phyloP scores from a whole-genome alignment of 352 stramenopile genomes.

The Globisporangium orthogonon region DNA sequence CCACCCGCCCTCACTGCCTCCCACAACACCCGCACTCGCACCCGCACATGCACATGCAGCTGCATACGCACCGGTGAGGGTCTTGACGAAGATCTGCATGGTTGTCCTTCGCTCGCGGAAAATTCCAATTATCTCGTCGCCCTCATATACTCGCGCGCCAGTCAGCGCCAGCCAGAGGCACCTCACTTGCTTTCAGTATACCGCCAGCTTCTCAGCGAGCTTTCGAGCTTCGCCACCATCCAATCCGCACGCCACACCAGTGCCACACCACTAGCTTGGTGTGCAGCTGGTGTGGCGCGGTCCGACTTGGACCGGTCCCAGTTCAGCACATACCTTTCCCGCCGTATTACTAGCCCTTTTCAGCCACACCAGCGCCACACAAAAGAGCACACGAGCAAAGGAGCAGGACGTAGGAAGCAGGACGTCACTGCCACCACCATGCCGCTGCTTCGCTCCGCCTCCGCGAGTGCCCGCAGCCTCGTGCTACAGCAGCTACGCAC shows the following conservation, averaged over 20 bases:
- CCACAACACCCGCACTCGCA: background rate
- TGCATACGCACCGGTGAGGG: slow-evolving; percentile 17
- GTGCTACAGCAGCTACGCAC: background rate
- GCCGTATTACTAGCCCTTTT: no score
- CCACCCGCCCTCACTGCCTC: no score
- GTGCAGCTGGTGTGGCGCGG: no score
- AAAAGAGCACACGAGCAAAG: no score
- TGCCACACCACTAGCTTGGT: no score
- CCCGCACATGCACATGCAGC: background rate
- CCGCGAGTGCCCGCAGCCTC: background rate
- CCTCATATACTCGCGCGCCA: background rate
- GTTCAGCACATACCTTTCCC: no score
- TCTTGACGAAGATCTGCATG: slow-evolving; percentile 59
- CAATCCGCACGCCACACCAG: background rate
- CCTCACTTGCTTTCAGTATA: background rate
- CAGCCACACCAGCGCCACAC: no score
- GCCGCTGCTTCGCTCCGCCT: slow-evolving; percentile 1
- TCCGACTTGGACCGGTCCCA: no score
- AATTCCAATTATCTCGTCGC: slow-evolving; percentile 42
- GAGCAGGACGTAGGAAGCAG: no score
- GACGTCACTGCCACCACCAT: background rate
- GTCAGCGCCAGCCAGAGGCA: background rate
- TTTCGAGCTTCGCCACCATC: background rate
- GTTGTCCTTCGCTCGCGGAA: slow-evolving; percentile 44
- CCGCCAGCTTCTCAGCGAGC: background rate